A percentile compares a stretch with the other conserved stretches of the same genome.
phyloP scores from a whole-genome alignment of 2,329 filamentous ascomycete genomes.

The Shiraia sp. region DNA sequence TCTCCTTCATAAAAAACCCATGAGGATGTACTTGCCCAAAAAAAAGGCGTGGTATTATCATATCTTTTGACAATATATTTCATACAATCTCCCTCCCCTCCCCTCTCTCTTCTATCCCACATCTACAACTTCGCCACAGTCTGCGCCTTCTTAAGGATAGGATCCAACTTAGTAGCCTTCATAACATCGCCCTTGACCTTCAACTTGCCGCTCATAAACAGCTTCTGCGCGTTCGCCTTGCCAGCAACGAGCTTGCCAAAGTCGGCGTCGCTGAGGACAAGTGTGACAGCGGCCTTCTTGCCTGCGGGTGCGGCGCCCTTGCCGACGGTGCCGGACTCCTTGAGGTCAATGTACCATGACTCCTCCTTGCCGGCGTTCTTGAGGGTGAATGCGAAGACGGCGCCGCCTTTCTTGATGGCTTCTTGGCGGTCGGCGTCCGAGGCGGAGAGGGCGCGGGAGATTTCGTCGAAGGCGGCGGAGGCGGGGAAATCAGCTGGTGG shows the following conservation, averaged over 20 bases:
- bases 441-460: constrained; percentile 71
- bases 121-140: constrained; percentile 43
- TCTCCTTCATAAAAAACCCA: no score
- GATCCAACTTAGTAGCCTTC: constrained; percentile 97
- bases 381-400: constrained; percentile 86
- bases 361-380: constrained; percentile 85
- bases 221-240: constrained; percentile 89
- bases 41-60: no score
- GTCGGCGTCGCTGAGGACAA: constrained; percentile 80
- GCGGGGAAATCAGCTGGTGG: constrained; percentile 72
- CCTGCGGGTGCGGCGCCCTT: constrained; percentile 70
- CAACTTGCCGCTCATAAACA: constrained; percentile 98
- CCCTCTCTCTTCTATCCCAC: not conserved
- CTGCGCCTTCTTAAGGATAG: constrained; percentile 60
- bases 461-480: constrained; percentile 87
- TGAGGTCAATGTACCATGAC: constrained; percentile 94
- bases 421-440: constrained; percentile 77
- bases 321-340: constrained; percentile 81
- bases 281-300: constrained; percentile 85
- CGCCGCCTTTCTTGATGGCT: constrained; percentile 85
- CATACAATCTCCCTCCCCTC: not conserved
- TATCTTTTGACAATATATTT: no score
- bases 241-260: constrained; percentile 82
- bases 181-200: constrained; percentile 98
- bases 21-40: no score